Evolutionary conservation across 1,139 yeast genomes (phyloP), one percentile per base, ranked within the genome.

Genomic region (Lodderomyces pseudojiufengensis): DNA sequence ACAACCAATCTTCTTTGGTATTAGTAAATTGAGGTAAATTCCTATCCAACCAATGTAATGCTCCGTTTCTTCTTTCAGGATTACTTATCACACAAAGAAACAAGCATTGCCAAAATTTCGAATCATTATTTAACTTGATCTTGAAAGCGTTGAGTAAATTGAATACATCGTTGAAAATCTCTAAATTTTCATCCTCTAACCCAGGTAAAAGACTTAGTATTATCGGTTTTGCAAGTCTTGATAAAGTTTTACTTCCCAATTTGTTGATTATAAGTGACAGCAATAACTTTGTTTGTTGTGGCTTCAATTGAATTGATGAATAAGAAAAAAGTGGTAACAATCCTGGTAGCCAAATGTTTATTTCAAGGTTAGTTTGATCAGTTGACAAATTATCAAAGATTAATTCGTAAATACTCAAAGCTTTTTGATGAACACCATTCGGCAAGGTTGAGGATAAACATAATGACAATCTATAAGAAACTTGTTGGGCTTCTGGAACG

Each of bases 371-470:
- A 32, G 84, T 59, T 1, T 70, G 54, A 2, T 71, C 75, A 1
- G 55, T 48, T 0, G 83, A 77, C 21, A 90, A 61, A 16, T 78
- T 71, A 27, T 70, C 71, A 59, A 92, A 86, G 3, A 90, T 76
- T 37, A 70, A 64, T 27, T 76, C 78, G 54, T 90, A 92, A 0
- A 90, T 76, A 42, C 81, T 87, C 31, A 92, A 62, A 0, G 97
- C 73, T 55, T 87, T 90, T 48, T 84, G 86, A 54, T 94, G 98
- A 1, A 94, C 98, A 5, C 98, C 98, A 38, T 95, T 85, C 0
- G 98, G 98, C 16, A 92, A 67, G 32, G 70, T 69, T 0, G 95
- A 80, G 4, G 90, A 78, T 28, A 92, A 63, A 46, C 98, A 92
- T 37, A 76, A 69, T 1, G 78, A 72, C 47, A 78, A 61, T 39